These are phyloP conservation scores for Lomentospora prolificans DNA, from an alignment of 2,329 filamentous ascomycete genomes.

Conservation along the genomic window DNA sequence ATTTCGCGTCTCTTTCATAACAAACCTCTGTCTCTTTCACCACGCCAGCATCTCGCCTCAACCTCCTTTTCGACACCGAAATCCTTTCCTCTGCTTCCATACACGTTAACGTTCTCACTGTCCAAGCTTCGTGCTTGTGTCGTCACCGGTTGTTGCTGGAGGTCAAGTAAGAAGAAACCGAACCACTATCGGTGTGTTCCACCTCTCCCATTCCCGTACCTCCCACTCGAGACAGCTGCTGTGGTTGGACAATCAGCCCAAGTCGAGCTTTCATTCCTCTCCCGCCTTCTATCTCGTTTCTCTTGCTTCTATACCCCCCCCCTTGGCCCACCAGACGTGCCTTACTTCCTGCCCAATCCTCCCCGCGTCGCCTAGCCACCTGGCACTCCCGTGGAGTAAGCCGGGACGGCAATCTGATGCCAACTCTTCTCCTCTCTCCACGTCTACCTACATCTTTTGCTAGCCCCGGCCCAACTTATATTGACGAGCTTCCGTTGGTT, in stretches of 20 bases:
- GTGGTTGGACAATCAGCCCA: slow-evolving; percentile 2
- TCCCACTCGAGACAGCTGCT: neutral
- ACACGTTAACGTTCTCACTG: no score
- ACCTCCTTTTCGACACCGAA: no score
- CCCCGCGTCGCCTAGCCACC: neutral
- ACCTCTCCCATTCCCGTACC: neutral
- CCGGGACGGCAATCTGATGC: neutral
- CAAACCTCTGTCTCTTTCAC: neutral
- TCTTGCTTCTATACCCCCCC: neutral
- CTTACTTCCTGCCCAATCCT: slow-evolving; percentile 7
- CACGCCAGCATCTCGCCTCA: neutral
- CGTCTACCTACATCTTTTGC: neutral
- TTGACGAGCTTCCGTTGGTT: slow-evolving; percentile 3
- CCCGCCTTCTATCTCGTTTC: neutral
- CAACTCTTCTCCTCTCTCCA: neutral
- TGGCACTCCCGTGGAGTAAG: neutral
- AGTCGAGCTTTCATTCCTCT: neutral
- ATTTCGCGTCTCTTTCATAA: neutral
- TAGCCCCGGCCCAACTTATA: neutral
- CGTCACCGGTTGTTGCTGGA: no score
- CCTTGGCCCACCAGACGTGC: neutral
- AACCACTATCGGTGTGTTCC: no score
- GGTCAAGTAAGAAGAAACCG: no score
- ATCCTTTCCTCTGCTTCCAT: no score
- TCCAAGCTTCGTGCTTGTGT: no score